Percentiles rank a stretch among this genome's conserved stretches.
These are phyloP conservation scores for Byssothecium circinans DNA, from an alignment of 2,329 filamentous ascomycete species.

Conservation along the genomic window DNA sequence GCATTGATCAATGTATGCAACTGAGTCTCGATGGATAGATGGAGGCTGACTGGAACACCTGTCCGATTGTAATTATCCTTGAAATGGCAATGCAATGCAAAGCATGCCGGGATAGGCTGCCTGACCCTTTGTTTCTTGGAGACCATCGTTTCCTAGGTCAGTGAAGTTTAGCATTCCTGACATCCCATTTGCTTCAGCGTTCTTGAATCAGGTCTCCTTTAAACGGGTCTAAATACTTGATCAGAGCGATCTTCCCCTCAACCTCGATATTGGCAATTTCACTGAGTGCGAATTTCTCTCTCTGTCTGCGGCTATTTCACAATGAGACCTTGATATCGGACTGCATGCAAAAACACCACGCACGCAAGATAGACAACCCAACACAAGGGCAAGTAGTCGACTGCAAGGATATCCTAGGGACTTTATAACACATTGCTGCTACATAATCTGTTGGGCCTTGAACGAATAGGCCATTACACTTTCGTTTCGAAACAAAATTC, in stretches of 20 bases:
- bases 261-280: constrained; percentile 42
- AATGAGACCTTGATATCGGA: background rate
- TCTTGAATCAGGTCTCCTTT: constrained; percentile 49
- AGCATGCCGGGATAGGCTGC: constrained; percentile 10
- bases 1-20: constrained; percentile 50
- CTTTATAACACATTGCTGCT: no score
- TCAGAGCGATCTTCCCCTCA: constrained; percentile 48
- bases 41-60: constrained; percentile 46
- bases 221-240: constrained; percentile 45
- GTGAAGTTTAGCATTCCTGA: constrained; percentile 46
- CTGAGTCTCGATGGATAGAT: constrained; percentile 42
- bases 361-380: constrained; percentile 2
- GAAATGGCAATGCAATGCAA: background rate
- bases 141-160: constrained; percentile 45
- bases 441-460: no score
- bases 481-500: no score
- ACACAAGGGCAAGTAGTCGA: no score
- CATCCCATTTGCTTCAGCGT: constrained; percentile 45
- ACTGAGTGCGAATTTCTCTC: constrained; percentile 33
- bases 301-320: background rate
- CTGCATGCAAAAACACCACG: background rate
- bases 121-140: constrained; percentile 44
- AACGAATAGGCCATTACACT: no score
- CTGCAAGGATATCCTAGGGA: no score
- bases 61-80: constrained; percentile 9